phyloP scores from a whole-genome alignment of 495 filamentous ascomycete genomes.

The Apodospora peruviana region DNA sequence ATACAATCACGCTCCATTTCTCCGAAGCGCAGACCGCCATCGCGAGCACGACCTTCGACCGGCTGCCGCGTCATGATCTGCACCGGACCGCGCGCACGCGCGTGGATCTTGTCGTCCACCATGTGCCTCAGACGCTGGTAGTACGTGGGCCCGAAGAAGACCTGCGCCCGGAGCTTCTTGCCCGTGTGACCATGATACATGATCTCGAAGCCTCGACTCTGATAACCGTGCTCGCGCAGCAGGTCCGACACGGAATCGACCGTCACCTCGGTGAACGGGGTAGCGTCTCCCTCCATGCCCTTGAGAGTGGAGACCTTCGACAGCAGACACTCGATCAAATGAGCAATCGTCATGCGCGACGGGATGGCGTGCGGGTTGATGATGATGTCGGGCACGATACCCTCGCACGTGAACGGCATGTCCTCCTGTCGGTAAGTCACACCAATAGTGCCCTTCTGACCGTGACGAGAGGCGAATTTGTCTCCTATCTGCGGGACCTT shows the following conservation, averaged over 20 bases:
- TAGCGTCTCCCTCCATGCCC: slow-evolving; percentile 93
- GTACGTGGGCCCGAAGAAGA: slow-evolving; percentile 97
- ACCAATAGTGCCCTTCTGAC: slow-evolving; percentile 98
- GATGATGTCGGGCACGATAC: slow-evolving; percentile 89
- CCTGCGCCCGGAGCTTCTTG: slow-evolving; percentile 82
- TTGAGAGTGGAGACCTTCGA: slow-evolving; percentile 89
- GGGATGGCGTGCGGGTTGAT: slow-evolving; percentile 99
- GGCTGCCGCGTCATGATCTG: slow-evolving; percentile 97
- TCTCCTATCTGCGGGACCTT: slow-evolving; percentile 98
- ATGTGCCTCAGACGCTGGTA: slow-evolving; percentile 98
- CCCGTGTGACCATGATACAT: slow-evolving; percentile 99
- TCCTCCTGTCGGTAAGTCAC: slow-evolving; percentile 96
- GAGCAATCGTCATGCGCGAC: slow-evolving; percentile 99
- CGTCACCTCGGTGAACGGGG: slow-evolving; percentile 96
- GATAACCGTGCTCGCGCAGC: slow-evolving; percentile 88
- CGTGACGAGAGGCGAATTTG: slow-evolving; percentile 98
- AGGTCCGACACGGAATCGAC: slow-evolving; percentile 88
- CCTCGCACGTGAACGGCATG: slow-evolving; percentile 95
- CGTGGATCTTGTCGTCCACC: slow-evolving; percentile 99
- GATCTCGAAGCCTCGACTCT: slow-evolving; percentile 93
- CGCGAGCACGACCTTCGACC: slow-evolving; percentile 95
- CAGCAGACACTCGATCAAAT: slow-evolving; percentile 97
- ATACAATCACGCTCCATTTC: slow-evolving; percentile 99
- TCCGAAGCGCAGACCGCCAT: slow-evolving; percentile 97
- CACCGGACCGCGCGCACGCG: slow-evolving; percentile 86